Evolutionary conservation across 2,329 filamentous ascomycete genomes (phyloP).

Genomic region (Pseudocercospora pini-densiflorae): DNA sequence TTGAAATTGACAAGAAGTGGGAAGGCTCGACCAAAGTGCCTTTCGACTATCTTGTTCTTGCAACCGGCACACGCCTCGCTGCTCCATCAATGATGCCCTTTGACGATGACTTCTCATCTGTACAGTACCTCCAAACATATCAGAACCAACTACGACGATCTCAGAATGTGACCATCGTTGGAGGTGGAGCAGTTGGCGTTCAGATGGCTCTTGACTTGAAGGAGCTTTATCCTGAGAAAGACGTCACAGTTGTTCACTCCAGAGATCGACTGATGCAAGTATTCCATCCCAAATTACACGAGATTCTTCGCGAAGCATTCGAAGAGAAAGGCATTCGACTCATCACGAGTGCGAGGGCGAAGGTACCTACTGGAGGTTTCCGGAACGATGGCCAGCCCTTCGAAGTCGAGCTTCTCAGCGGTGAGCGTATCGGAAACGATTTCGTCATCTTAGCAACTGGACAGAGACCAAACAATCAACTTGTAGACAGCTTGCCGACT

Average conservation of each 20-base stretch:
- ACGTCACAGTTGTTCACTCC: constrained; percentile 63
- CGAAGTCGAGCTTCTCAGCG: constrained; percentile 52
- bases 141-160: constrained; percentile 31
- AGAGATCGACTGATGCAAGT: constrained; percentile 57
- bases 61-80: constrained; percentile 26
- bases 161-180: constrained; percentile 39
- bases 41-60: constrained; percentile 31
- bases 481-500: constrained; percentile 55
- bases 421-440: constrained; percentile 54
- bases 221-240: constrained; percentile 59
- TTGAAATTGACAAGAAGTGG: constrained; percentile 23
- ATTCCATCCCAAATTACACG: constrained; percentile 51
- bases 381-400: constrained; percentile 29
- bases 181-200: constrained; percentile 66
- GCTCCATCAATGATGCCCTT: constrained; percentile 28
- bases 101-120: constrained; percentile 19
- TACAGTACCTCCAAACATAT: constrained; percentile 22
- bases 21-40: constrained; percentile 24
- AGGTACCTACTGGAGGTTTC: constrained; percentile 32
- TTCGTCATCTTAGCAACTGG: constrained; percentile 65
- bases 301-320: constrained; percentile 48
- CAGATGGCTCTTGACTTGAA: constrained; percentile 66
- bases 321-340: constrained; percentile 55
- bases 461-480: constrained; percentile 59
- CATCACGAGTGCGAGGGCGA: constrained; percentile 48